Base-by-base conservation (phyloP, 202 grass and related monocot genomes). In the Elaeis oleifera region DNA sequence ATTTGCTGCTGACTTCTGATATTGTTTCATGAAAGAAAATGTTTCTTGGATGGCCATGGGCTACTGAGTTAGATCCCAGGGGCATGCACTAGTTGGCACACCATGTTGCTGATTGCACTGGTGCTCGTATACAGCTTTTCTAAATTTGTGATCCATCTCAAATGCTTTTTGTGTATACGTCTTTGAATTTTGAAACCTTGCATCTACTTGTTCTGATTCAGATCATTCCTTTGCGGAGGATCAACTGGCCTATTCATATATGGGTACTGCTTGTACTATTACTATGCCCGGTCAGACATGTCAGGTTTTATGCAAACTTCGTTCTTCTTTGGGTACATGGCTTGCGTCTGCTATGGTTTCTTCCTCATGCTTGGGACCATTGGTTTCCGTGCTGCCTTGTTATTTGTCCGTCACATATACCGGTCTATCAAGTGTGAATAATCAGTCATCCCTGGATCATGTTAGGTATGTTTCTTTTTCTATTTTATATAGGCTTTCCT, bases 341-440 rank as follows among this genome's bases (percentile, higher is more conserved):
- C 61, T 20, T 64, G 61, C 61, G 25, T 64, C 61, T 64, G 61
- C 61, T 64, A 64, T 51, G 61, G 61, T 23, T 64, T 64, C 61
- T 51, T 64, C 61, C 61, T 64, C 20, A 51, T 64, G 48, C 61
- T 64, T 25, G 61, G 61, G 13, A 51, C 48, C 21, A 39, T 64
- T 64, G 61, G 61, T 19, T 64, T 64, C 48, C 61, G 61, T n/a
- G 48, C 61, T 15, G 39, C 61, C 44, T 25, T 64, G 48, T 64
- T 64, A 8, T 64, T 64, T 18, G 61, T 64, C 36, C 61, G 61
- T 23, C 61, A 64, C 39, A 64, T 64, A 50, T 64, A 64, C 20
- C 44, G 61, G 6, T 64, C 61, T 51, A 64, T 64, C 61, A 64
- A 64, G 36, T 64, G 61, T 64, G 61, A 64, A 64, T 64, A 51